Base-by-base conservation (phyloP, 129 eudicot genomes). In the Escallonia rubra region DNA sequence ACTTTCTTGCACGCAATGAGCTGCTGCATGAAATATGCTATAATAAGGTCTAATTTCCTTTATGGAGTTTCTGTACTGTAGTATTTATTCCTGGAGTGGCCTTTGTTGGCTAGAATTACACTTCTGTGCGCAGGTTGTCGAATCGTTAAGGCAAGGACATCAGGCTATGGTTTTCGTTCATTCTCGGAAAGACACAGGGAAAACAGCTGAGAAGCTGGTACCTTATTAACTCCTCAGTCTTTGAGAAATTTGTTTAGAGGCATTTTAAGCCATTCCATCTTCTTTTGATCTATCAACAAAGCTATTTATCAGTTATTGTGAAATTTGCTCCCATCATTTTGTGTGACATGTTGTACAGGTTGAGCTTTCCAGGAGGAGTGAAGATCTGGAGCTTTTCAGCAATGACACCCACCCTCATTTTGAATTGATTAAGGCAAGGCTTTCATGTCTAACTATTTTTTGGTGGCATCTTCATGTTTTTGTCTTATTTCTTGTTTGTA, bases 101-200 rank as follows among this genome's bases (percentile, higher is more conserved):
- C 4, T 68, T 64, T 43, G 49, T 67, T 65, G 41, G 48, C 42
- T 67, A 4, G 57, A 58, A 23, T 52, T 45, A 51, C 49, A 63
- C 43, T 76, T 81, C 43, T 23, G 61, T 10, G 67, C 46, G 14
- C 82, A 93, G 99, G 95, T 93, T 72, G 79, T 61, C 55, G 96
- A 86, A 61, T 93, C 99, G 41, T 57, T 93, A 53, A 84, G 78
- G 75, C 89, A 80, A 71, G 96, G 96, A 10, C 84, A 93, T 69
- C 99, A 93, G 81, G 99, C 85, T 34, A 93, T 93, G 99, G 93
- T 93, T 71, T 93, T 93, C 67, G 99, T 93, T 69, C 99, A 93
- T 86, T 86, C 99, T 41, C 87, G 99, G 46, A 93, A 93, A 82
- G 99, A 93, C 76, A 93, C 99, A 8, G 99, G 90, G 52, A 93